Evolutionary conservation across 1,284 basidiomycete genomes (phyloP), one percentile per base, ranked within the genome.

Genomic region (Pyrrhoderma lamaoense): DNA sequence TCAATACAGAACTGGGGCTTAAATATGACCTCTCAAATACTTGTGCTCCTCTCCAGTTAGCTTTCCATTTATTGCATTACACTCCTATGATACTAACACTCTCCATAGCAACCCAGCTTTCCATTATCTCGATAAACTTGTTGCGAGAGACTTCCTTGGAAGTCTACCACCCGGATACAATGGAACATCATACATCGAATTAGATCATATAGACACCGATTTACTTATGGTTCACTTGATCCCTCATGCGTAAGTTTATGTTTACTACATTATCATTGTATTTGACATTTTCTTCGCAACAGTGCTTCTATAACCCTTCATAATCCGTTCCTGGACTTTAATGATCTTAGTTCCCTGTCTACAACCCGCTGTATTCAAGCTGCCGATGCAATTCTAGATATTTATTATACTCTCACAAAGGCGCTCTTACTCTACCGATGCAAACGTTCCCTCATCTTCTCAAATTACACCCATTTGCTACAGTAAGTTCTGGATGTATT

Each of bases 241-340:
- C 47, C 87, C 88, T 23, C 82, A 89, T 62, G 87, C 88, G 88
- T 89, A 66, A 66, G 82, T 75, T 38, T 51, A 38, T 38, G 1
- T 47, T 14, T 27, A 1, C 14, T 52, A 51, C 35, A 35, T 46
- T 46, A 52, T 31, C n/a, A 40, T 56, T 19, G 35, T 23, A 44
- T 45, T 19, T 25, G 42, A 3, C 35, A n/a, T 55, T 25, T 45
- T 36, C 45, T 37, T 51, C 45, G 37, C 52, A 40, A 40, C 61
- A 90, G 87, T n/a, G 88, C 88, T 14, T 77, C 81, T 2, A 90
- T 90, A 58, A 89, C 88, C 2, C 72, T 90, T 47, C 87, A 90
- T 62, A 89, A 88, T 61, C 78, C 83, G 7, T 89, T 85, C 63
- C 70, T 90, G 52, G 79, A 89, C 64, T 82, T 89, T 61, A 70